These are phyloP conservation scores for Nitzschia sp. DNA, from an alignment of 108 stramenopile genomes.

Conservation along the genomic window DNA sequence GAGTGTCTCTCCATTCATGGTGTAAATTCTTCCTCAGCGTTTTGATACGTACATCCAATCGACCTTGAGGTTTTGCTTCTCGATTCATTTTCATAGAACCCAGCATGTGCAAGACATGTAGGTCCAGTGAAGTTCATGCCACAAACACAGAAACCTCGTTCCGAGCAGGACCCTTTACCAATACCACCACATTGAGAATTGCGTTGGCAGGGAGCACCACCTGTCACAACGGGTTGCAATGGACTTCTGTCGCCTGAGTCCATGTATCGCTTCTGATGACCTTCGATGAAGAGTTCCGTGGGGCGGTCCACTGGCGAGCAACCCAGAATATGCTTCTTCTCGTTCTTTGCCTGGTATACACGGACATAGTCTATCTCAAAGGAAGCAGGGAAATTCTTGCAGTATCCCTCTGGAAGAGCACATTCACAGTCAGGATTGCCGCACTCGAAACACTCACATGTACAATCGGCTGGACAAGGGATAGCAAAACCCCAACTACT, in stretches of 20 bases:
- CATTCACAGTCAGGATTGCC: slow-evolving; percentile 84
- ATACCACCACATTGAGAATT: slow-evolving; percentile 60
- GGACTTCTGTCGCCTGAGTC: slow-evolving; percentile 62
- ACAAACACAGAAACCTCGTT: slow-evolving; percentile 55
- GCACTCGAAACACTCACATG: slow-evolving; percentile 81
- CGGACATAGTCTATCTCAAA: slow-evolving; percentile 89
- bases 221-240: slow-evolving; percentile 52
- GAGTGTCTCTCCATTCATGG: neutral
- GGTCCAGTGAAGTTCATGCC: slow-evolving; percentile 63
- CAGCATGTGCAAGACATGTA: slow-evolving; percentile 66
- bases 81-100: slow-evolving; percentile 51
- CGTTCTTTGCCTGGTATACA: slow-evolving; percentile 80
- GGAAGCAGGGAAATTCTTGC: slow-evolving; percentile 83
- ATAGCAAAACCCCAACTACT: slow-evolving; percentile 83
- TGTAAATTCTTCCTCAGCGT: neutral
- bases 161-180: slow-evolving; percentile 43
- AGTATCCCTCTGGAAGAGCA: slow-evolving; percentile 82
- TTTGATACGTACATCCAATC: slow-evolving; percentile 39
- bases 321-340: slow-evolving; percentile 69
- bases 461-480: slow-evolving; percentile 79
- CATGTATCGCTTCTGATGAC: slow-evolving; percentile 80
- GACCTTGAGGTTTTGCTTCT: slow-evolving; percentile 8
- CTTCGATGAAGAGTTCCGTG: slow-evolving; percentile 80
- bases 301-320: slow-evolving; percentile 82
- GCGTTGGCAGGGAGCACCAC: slow-evolving; percentile 58